Percentiles rank a stretch among this genome's conserved stretches.
Conservation (phyloP, 2,329 filamentous ascomycete species). For the Trichophyton verrucosum region DNA sequence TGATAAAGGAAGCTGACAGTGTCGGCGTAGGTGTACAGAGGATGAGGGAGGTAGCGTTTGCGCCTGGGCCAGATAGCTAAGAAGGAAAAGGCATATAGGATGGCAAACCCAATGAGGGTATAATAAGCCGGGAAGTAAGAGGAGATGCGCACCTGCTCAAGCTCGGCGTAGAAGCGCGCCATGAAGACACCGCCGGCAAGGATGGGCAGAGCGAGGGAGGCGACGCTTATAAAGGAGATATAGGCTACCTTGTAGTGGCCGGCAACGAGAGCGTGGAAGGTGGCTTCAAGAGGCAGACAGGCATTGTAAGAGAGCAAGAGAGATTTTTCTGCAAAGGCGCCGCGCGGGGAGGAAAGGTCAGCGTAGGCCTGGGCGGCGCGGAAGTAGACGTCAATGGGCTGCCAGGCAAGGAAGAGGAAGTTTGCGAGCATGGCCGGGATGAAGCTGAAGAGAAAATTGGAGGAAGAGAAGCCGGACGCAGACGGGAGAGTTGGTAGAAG, state of each 20-base stretch:
- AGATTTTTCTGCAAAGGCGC: constrained; percentile 42
- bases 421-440: constrained; percentile 47
- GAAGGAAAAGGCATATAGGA: constrained; percentile 56
- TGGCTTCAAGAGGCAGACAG: constrained; percentile 41
- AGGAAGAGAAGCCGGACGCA: constrained; percentile 59
- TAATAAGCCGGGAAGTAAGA: constrained; percentile 63
- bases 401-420: constrained; percentile 46
- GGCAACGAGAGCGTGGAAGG: constrained; percentile 41
- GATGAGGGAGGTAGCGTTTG: constrained; percentile 56
- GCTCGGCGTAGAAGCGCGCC: constrained; percentile 43
- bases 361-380: constrained; percentile 48
- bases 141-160: constrained; percentile 46
- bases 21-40: constrained; percentile 59
- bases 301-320: constrained; percentile 47
- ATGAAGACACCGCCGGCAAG: constrained; percentile 51
- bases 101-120: constrained; percentile 57
- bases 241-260: constrained; percentile 47
- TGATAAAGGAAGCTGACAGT: constrained; percentile 65
- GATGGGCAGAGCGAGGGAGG: constrained; percentile 43
- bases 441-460: constrained; percentile 75
- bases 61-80: constrained; percentile 50
- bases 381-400: constrained; percentile 49
- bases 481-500: constrained; percentile 50
- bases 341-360: constrained; percentile 39
- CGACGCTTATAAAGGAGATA: constrained; percentile 42